Conservation (phyloP, 768 basidiomycete genomes). For the Mrakia blollopis region DNA sequence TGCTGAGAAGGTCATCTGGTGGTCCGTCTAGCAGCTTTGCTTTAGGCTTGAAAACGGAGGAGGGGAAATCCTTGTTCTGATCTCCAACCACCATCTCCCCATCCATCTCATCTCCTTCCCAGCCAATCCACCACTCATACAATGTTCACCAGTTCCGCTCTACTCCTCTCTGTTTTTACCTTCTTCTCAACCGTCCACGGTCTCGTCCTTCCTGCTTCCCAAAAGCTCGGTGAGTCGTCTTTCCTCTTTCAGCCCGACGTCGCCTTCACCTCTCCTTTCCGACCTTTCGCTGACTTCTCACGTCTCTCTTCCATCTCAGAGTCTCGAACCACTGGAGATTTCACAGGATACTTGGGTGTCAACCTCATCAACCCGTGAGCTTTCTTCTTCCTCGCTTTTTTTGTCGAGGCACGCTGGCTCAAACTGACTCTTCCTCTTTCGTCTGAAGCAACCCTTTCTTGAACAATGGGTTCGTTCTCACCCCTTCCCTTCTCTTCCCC, state of each 20-base stretch:
- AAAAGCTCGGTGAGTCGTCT: not conserved
- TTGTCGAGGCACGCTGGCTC: not conserved
- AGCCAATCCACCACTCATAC: no score
- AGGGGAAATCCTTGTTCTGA: no score
- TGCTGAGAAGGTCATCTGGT: no score
- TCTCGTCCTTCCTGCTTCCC: no score
- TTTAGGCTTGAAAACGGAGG: no score
- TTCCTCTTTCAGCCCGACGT: not conserved
- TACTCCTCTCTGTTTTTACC: no score
- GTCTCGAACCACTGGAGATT: slow-evolving; percentile 1
- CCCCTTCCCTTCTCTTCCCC: no score
- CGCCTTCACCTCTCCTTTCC: not conserved
- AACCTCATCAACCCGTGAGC: slow-evolving; percentile 15
- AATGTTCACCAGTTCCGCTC: no score
- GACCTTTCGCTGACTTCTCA: not conserved
- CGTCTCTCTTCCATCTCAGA: not conserved
- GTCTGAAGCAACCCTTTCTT: not conserved
- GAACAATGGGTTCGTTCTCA: not conserved
- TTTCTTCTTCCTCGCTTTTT: not conserved
- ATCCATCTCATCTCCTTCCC: no score
- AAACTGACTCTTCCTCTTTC: not conserved
- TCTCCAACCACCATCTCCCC: no score
- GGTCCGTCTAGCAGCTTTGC: no score
- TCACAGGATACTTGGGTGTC: slow-evolving; percentile 6
- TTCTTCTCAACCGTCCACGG: no score